phyloP scores from a whole-genome alignment of 352 stramenopile genomes.

The Pythium pyrilobum region DNA sequence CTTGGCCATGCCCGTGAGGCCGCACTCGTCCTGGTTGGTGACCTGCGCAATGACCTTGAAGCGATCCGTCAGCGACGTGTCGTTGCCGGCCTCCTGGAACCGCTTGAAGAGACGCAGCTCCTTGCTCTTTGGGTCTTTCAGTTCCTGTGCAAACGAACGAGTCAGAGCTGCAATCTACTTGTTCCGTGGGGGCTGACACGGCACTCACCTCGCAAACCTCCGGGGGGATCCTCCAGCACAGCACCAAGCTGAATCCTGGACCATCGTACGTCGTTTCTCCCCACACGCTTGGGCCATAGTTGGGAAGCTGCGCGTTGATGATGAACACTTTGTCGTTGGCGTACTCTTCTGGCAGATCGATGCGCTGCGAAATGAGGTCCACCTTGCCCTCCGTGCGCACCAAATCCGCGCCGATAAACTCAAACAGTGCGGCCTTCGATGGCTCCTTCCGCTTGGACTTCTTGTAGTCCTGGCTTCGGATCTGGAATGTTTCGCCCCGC shows the following conservation, averaged over 20 bases:
- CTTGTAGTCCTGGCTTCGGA: constrained; percentile 79
- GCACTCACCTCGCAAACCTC: constrained; percentile 41
- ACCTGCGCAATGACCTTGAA: constrained; percentile 87
- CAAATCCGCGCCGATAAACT: constrained; percentile 74
- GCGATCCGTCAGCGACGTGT: constrained; percentile 66
- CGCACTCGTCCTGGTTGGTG: constrained; percentile 80
- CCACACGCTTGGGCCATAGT: constrained; percentile 74
- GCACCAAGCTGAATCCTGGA: constrained; percentile 63
- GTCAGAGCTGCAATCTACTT: background rate
- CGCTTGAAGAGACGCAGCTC: constrained; percentile 59
- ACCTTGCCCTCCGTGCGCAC: constrained; percentile 65
- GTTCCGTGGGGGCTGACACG: too few species aligned
- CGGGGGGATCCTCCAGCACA: constrained; percentile 80
- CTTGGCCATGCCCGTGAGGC: constrained; percentile 66
- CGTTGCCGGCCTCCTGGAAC: constrained; percentile 61
- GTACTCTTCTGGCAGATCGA: constrained; percentile 55
- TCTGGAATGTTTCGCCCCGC: constrained; percentile 53
- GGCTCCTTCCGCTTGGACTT: constrained; percentile 78
- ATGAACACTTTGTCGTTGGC: constrained; percentile 65
- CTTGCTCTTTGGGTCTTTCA: constrained; percentile 52
- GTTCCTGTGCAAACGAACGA: constrained; percentile 23
- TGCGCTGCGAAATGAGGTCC: constrained; percentile 67
- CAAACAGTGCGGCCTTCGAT: constrained; percentile 48
- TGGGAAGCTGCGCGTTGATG: constrained; percentile 77
- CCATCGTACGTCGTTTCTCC: constrained; percentile 56